A percentile compares a stretch with the other conserved stretches of the same genome.
These are phyloP conservation scores for Aspergillus brunneoviolaceus DNA, from an alignment of 2,329 filamentous ascomycete species.

Conservation along the genomic window DNA sequence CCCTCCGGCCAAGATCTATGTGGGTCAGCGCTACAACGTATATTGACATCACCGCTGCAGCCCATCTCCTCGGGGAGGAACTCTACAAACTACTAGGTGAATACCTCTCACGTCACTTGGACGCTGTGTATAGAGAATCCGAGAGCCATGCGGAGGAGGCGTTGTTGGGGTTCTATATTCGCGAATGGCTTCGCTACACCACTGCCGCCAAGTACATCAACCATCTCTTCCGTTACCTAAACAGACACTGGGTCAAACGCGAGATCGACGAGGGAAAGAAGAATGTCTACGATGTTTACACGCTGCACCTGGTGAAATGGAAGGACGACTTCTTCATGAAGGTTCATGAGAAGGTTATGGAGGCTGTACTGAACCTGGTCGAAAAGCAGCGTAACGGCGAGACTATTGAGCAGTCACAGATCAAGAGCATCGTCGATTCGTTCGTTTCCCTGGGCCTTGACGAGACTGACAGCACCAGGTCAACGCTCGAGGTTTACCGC, in stretches of 20 bases:
- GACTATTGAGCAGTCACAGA: slow-evolving; percentile 94
- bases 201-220: slow-evolving; percentile 96
- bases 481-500: slow-evolving; percentile 91
- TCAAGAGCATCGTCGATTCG: slow-evolving; percentile 94
- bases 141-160: slow-evolving; percentile 84
- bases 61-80: slow-evolving; percentile 92
- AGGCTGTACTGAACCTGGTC: slow-evolving; percentile 87
- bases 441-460: slow-evolving; percentile 95
- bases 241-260: slow-evolving; percentile 97
- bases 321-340: slow-evolving; percentile 83
- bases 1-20: neutral
- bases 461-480: slow-evolving; percentile 88
- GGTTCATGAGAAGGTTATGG: slow-evolving; percentile 88
- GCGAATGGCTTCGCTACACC: slow-evolving; percentile 95
- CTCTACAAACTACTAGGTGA: slow-evolving; percentile 87
- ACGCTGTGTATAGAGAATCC: slow-evolving; percentile 68
- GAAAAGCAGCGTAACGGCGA: slow-evolving; percentile 97
- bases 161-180: slow-evolving; percentile 87
- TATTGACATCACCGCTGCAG: slow-evolving; percentile 48
- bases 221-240: slow-evolving; percentile 92
- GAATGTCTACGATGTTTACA: slow-evolving; percentile 97
- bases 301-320: slow-evolving; percentile 93
- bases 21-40: neutral
- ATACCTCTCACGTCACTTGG: slow-evolving; percentile 78
- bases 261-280: slow-evolving; percentile 99